Evolutionary conservation across 164 flowering plant genomes (phyloP).

Genomic region (Cinnamomum chago): DNA sequence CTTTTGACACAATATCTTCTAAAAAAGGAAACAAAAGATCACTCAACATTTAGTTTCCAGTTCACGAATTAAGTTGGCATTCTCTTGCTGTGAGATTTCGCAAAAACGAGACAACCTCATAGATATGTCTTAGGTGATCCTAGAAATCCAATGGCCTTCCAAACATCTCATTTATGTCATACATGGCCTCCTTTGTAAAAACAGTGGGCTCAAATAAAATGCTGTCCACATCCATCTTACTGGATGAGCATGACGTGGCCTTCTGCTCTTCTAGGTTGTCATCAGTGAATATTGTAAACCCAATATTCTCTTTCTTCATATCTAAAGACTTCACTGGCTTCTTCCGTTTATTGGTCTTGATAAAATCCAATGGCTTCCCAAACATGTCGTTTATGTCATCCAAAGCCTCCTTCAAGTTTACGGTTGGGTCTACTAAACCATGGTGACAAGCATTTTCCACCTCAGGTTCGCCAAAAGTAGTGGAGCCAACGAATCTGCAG

Average conservation of each 20-base stretch:
- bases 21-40: not conserved
- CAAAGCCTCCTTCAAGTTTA: conserved; percentile 96
- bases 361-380: conserved; percentile 88
- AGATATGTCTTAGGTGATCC: conserved; percentile 3
- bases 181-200: conserved; percentile 81
- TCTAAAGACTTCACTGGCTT: conserved; percentile 28
- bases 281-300: conserved; percentile 73
- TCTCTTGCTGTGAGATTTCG: not conserved
- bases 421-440: conserved; percentile 91
- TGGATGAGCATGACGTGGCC: conserved; percentile 25
- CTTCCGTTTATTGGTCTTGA: conserved; percentile 47
- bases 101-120: not conserved
- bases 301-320: conserved; percentile 25
- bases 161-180: conserved; percentile 90
- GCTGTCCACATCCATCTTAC: conserved; percentile 21
- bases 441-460: conserved; percentile 96
- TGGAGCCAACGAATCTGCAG: conserved; percentile 76
- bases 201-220: conserved; percentile 78
- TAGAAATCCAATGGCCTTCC: conserved; percentile 80
- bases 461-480: conserved; percentile 64
- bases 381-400: conserved; percentile 83
- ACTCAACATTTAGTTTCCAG: not conserved
- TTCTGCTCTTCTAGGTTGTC: conserved; percentile 30
- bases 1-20: not conserved
- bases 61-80: not conserved